Evolutionary conservation across 1,284 basidiomycete genomes (phyloP).

Genomic region (Neonothopanus nambi): DNA sequence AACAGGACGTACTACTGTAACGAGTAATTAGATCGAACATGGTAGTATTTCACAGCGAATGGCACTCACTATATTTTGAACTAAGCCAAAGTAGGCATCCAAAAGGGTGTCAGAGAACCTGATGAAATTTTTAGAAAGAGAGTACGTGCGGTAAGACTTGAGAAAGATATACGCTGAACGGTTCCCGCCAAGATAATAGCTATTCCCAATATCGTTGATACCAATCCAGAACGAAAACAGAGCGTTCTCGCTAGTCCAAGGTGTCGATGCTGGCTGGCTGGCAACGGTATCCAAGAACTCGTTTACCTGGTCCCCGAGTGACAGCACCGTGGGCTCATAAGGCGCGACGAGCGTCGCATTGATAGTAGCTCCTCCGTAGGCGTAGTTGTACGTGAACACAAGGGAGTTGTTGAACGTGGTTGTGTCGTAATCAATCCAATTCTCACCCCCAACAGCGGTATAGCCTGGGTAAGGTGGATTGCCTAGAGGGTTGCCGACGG

Average conservation of each 20-base stretch:
- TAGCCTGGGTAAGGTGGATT: conserved; percentile 60
- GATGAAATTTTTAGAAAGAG: background rate
- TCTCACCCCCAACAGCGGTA: conserved; percentile 56
- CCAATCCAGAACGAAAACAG: conserved; percentile 64
- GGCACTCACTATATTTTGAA: conserved; percentile 53
- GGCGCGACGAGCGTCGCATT: conserved; percentile 52
- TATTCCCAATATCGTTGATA: conserved; percentile 62
- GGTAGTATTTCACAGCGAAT: background rate
- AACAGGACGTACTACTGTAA: conserved; percentile 14
- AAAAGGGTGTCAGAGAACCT: conserved; percentile 51
- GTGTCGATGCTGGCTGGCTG: conserved; percentile 44
- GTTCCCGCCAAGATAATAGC: conserved; percentile 45
- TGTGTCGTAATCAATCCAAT: conserved; percentile 57
- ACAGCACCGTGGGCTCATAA: conserved; percentile 47
- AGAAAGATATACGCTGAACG: conserved; percentile 43
- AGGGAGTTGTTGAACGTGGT: conserved; percentile 51
- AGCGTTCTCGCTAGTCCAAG: conserved; percentile 53
- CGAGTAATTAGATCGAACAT: background rate
- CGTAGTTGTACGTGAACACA: conserved; percentile 59
- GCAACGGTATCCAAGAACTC: conserved; percentile 46
- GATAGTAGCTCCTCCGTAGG: conserved; percentile 62
- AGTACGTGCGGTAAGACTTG: background rate
- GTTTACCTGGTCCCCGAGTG: conserved; percentile 57
- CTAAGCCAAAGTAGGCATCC: conserved; percentile 52
- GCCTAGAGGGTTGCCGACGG: conserved; percentile 51